Percentiles rank a stretch among this genome's conserved stretches.
These are phyloP conservation scores for Colletotrichum incanum DNA, from an alignment of 2,329 filamentous ascomycete species.

Conservation along the genomic window DNA sequence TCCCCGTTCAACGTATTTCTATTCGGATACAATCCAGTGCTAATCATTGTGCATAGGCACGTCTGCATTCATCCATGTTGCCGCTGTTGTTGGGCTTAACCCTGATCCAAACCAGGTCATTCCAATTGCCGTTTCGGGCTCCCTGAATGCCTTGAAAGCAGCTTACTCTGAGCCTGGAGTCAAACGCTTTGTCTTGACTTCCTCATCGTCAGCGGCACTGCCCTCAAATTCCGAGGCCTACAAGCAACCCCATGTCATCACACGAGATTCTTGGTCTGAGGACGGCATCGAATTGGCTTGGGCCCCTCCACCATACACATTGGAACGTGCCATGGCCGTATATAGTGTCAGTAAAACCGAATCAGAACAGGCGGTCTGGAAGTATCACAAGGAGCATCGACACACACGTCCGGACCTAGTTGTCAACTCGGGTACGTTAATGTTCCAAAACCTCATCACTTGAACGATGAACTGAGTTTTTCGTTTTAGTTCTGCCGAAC, in stretches of 20 bases:
- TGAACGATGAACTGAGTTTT: constrained; percentile 46
- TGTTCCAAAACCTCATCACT: background rate
- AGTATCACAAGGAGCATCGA: constrained; percentile 52
- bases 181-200: constrained; percentile 58
- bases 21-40: constrained; percentile 13
- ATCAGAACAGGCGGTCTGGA: constrained; percentile 56
- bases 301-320: constrained; percentile 53
- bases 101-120: constrained; percentile 58
- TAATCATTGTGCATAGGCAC: constrained; percentile 45
- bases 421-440: constrained; percentile 20
- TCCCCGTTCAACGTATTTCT: too few species aligned
- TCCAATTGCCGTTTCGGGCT: constrained; percentile 49
- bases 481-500: constrained; percentile 51
- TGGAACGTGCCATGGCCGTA: constrained; percentile 46
- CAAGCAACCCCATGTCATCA: constrained; percentile 45
- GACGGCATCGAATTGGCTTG: constrained; percentile 52
- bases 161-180: constrained; percentile 52
- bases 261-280: constrained; percentile 54
- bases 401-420: constrained; percentile 42
- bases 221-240: constrained; percentile 40
- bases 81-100: constrained; percentile 52
- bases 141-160: constrained; percentile 51
- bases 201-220: constrained; percentile 49
- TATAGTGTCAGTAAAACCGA: constrained; percentile 58
- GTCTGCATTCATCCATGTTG: constrained; percentile 56